These are phyloP conservation scores for Berberis thunbergii DNA, from an alignment of 164 flowering plant species.

Conservation along the genomic window DNA sequence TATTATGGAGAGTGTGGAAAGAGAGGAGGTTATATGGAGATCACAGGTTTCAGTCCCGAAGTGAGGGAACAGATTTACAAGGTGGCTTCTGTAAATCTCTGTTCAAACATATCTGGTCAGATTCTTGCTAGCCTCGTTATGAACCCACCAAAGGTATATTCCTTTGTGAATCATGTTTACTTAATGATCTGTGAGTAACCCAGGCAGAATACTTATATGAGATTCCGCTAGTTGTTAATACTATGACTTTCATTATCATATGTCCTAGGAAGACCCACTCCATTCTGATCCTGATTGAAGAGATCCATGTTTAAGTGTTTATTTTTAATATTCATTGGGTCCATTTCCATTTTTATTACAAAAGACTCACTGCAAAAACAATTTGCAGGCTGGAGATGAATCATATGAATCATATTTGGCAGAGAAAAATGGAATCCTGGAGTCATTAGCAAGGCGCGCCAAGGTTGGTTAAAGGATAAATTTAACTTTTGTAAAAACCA, in stretches of 20 bases:
- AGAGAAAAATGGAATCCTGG: constrained; percentile 78
- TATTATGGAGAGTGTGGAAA: constrained; percentile 97
- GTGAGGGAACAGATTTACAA: constrained; percentile 94
- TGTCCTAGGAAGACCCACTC: no score
- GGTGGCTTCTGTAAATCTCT: constrained; percentile 91
- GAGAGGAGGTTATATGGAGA: constrained; percentile 99
- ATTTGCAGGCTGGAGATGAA: constrained; percentile 85
- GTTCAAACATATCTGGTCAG: constrained; percentile 95
- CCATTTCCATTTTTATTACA: not conserved
- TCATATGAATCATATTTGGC: constrained; percentile 76
- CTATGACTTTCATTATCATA: no score
- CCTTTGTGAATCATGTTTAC: not conserved
- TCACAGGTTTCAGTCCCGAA: constrained; percentile 78
- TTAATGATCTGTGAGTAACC: not conserved
- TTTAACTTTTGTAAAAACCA: not conserved
- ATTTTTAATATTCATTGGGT: not conserved
- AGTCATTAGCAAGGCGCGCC: constrained; percentile 88
- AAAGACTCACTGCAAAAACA: constrained; percentile 1
- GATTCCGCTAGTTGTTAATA: no score
- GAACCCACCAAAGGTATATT: constrained; percentile 89
- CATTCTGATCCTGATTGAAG: no score
- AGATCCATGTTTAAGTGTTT: no score
- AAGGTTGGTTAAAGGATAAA: constrained; percentile 44
- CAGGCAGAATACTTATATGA: not conserved
- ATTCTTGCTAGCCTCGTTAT: constrained; percentile 97